A percentile compares a stretch with the other conserved stretches of the same genome.
These are phyloP conservation scores for Trametes versicolor DNA, from an alignment of 1,284 basidiomycete species.

Conservation along the genomic window DNA sequence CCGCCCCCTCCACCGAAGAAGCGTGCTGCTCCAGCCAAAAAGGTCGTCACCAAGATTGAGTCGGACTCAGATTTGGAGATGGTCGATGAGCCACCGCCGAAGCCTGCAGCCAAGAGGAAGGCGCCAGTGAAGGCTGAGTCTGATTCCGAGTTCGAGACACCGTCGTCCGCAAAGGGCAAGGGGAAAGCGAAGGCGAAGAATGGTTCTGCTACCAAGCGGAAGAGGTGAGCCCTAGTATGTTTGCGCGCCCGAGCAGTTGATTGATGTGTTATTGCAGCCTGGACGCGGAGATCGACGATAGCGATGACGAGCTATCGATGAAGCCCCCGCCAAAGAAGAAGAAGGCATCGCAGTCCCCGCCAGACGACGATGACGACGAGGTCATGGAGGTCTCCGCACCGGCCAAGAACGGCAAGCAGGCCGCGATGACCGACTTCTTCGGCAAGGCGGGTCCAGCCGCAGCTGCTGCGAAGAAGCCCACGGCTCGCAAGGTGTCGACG, in stretches of 20 bases:
- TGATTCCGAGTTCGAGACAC: constrained; percentile 42
- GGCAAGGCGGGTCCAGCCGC: constrained; percentile 55
- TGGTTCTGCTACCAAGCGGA: constrained; percentile 55
- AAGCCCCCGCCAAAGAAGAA: constrained; percentile 53
- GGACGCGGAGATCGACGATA: constrained; percentile 45
- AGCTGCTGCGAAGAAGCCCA: constrained; percentile 37
- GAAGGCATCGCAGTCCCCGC: constrained; percentile 23
- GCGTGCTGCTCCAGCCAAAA: constrained; percentile 39
- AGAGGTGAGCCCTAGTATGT: constrained; percentile 52
- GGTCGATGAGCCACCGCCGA: constrained; percentile 31
- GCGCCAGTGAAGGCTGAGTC: constrained; percentile 37
- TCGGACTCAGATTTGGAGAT: constrained; percentile 53
- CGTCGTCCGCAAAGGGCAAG: constrained; percentile 45
- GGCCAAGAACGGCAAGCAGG: constrained; percentile 50
- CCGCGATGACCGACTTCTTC: constrained; percentile 68
- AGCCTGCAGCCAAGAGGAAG: constrained; percentile 39
- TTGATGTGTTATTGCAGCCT: constrained; percentile 37
- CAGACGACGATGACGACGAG: constrained; percentile 53
- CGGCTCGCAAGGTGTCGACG: constrained; percentile 40
- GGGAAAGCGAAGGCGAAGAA: constrained; percentile 50
- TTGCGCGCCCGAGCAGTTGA: constrained; percentile 11
- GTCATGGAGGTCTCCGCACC: constrained; percentile 48
- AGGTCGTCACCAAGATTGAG: constrained; percentile 44
- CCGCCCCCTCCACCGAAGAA: constrained; percentile 41
- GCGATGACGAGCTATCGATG: constrained; percentile 51